A percentile compares a stretch with the other conserved stretches of the same genome.
Conservation (phyloP, 148 eudicot genomes). For the Rhododendron ovatum region DNA sequence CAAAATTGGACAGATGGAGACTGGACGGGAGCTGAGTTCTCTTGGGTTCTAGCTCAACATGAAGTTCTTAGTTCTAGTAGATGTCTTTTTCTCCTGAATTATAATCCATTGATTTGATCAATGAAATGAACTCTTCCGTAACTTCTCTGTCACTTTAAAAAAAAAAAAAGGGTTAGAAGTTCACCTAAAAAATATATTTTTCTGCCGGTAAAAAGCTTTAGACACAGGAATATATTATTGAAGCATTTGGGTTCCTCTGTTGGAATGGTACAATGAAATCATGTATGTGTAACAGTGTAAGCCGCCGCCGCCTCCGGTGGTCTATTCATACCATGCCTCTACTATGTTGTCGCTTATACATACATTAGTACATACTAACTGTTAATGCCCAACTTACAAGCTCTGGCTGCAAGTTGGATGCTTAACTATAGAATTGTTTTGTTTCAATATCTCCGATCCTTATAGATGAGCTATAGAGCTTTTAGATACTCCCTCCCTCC, state of each 20-base stretch:
- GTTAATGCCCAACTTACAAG: background rate
- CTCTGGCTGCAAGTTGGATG: background rate
- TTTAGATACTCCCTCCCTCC: background rate
- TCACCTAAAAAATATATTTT: background rate
- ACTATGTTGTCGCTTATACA: background rate
- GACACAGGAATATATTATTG: background rate
- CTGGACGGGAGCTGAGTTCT: background rate
- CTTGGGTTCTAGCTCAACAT: background rate
- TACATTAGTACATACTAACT: background rate
- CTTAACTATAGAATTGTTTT: no score
- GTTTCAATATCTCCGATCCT: background rate
- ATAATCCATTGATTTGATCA: background rate
- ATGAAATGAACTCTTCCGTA: background rate
- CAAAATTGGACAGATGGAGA: background rate
- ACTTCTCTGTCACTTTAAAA: background rate
- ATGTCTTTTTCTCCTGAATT: no score
- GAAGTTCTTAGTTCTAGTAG: background rate
- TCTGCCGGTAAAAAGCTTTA: background rate
- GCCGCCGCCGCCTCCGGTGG: background rate
- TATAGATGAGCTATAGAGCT: background rate
- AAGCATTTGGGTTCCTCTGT: background rate
- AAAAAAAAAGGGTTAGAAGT: background rate
- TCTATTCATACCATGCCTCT: background rate
- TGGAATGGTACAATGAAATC: background rate
- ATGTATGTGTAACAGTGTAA: background rate